These are phyloP conservation scores for Ulvella scutata DNA, from an alignment of 139 green algal species.

Conservation along the genomic window DNA sequence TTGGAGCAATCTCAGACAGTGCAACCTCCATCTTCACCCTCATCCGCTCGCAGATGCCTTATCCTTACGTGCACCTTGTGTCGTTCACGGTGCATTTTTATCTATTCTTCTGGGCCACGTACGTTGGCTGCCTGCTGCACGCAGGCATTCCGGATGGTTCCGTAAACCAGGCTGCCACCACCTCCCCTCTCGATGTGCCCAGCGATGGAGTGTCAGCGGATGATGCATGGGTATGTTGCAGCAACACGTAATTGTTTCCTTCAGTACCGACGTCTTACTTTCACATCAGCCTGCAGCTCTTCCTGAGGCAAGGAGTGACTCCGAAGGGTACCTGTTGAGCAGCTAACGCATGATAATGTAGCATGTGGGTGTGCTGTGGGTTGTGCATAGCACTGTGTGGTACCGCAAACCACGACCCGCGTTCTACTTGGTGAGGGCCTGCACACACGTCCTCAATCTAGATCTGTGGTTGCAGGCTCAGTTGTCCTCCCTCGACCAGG, in stretches of 20 bases:
- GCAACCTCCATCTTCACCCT: constrained; percentile 14
- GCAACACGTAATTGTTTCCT: too few species aligned
- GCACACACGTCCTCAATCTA: too few species aligned
- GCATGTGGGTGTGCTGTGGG: too few species aligned
- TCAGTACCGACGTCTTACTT: too few species aligned
- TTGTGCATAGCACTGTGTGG: too few species aligned
- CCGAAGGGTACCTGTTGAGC: too few species aligned
- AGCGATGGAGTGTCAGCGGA: not conserved
- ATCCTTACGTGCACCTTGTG: constrained; percentile 16
- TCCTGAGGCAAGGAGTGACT: too few species aligned
- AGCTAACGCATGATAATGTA: too few species aligned
- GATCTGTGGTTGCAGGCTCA: not conserved
- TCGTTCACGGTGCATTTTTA: constrained; percentile 16
- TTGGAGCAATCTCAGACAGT: constrained; percentile 9
- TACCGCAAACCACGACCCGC: too few species aligned
- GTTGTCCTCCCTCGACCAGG: not conserved
- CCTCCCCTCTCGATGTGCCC: not conserved
- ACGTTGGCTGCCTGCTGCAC: constrained; percentile 11
- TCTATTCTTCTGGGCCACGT: constrained; percentile 13
- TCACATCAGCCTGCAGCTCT: too few species aligned
- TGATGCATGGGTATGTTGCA: not conserved
- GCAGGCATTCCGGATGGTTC: not conserved
- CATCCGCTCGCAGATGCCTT: constrained; percentile 15
- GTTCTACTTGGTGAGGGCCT: too few species aligned
- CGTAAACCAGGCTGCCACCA: not conserved